Conservation (phyloP, 768 basidiomycete species). For the Podaxis sp. region DNA sequence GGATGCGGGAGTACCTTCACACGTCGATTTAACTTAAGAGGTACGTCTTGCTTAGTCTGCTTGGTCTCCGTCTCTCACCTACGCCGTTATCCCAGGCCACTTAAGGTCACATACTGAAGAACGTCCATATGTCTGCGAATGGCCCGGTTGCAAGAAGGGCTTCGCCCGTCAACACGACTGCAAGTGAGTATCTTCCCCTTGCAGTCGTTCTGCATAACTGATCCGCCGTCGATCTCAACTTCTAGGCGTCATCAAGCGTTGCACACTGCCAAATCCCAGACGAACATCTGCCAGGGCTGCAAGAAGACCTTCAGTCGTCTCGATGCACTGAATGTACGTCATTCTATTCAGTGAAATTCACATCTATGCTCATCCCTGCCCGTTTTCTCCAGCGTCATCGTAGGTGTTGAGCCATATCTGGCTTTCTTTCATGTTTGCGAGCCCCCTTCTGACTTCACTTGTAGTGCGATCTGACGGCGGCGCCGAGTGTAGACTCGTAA, state of each 20-base stretch:
- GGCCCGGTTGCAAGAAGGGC: conserved; percentile 92
- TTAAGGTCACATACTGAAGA: conserved; percentile 95
- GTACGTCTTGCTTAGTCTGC: conserved; percentile 32
- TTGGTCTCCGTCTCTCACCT: conserved; percentile 11
- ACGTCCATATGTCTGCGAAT: conserved; percentile 90
- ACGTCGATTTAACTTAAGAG: conserved; percentile 84
- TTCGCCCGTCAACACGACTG: conserved; percentile 97
- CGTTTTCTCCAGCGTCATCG: conserved; percentile 63
- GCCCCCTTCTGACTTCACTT: conserved; percentile 20
- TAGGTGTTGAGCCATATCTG: conserved; percentile 40
- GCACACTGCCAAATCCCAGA: conserved; percentile 78
- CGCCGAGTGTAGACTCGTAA: conserved; percentile 63
- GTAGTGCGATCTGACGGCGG: conserved; percentile 84
- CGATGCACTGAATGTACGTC: conserved; percentile 90
- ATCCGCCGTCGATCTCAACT: not conserved
- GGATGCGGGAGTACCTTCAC: conserved; percentile 98
- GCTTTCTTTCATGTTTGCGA: conserved; percentile 18
- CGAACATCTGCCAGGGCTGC: conserved; percentile 88
- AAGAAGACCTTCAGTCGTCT: conserved; percentile 92
- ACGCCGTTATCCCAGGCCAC: conserved; percentile 57
- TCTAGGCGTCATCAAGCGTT: conserved; percentile 85
- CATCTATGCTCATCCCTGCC: conserved; percentile 7
- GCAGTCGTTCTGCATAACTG: conserved; percentile 10
- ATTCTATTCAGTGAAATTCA: conserved; percentile 11
- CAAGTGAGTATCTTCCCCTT: conserved; percentile 60